A percentile compares a stretch with the other conserved stretches of the same genome.
Evolutionary conservation across 495 filamentous ascomycete species (phyloP).

Genomic region (Hypoxylon crocopeplum): DNA sequence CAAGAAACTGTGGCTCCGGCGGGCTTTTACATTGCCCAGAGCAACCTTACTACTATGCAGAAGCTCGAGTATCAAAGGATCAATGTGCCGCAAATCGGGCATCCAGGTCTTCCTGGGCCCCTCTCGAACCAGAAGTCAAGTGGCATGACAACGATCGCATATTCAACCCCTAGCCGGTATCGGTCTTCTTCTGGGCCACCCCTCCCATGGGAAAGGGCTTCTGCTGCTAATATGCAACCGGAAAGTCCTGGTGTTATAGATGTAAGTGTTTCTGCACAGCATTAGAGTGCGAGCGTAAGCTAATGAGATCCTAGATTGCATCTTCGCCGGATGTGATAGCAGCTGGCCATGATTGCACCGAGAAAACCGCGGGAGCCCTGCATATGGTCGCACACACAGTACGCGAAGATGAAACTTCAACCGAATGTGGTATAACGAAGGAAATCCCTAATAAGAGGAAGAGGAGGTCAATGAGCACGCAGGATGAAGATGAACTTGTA

Average conservation of each 20-base stretch:
- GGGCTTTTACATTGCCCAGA: constrained; percentile 40
- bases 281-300: background rate
- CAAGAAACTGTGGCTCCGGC: constrained; percentile 6
- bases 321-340: constrained; percentile 39
- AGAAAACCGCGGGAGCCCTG: background rate
- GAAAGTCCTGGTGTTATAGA: constrained; percentile 23
- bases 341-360: constrained; percentile 13
- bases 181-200: constrained; percentile 35
- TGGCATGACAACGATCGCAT: constrained; percentile 35
- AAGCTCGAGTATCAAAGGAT: constrained; percentile 41
- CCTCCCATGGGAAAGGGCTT: constrained; percentile 34
- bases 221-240: constrained; percentile 8
- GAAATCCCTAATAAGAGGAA: constrained; percentile 18
- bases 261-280: constrained; percentile 14
- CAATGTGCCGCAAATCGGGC: constrained; percentile 22
- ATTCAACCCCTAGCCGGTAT: constrained; percentile 39
- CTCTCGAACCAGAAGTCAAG: constrained; percentile 36
- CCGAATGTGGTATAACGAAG: background rate
- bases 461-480: constrained; percentile 9
- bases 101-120: constrained; percentile 19
- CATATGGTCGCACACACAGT: constrained; percentile 1
- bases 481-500: constrained; percentile 36
- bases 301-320: constrained; percentile 26
- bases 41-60: constrained; percentile 42
- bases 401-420: constrained; percentile 1